Evolutionary conservation across 352 stramenopile genomes (phyloP), one percentile per base, ranked within the genome.

Genomic region (Blastocystis sp.): DNA sequence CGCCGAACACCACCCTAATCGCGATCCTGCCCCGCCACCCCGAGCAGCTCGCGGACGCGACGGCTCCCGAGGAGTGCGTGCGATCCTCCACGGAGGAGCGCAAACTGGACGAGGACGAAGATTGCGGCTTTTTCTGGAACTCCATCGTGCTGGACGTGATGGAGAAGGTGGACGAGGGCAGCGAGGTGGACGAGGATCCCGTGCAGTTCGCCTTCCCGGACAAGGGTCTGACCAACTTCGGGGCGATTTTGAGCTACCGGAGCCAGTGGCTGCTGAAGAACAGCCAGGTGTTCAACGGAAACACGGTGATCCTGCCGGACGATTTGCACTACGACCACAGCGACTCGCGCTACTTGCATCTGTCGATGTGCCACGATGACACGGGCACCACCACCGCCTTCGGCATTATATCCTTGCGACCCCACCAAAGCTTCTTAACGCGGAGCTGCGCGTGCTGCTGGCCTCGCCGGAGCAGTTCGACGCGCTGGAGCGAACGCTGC

Each of bases 41-140:
- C 28, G 19, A 60, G 1, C 9, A 21, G 34, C 14, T 79, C 38
- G 43, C 43, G 43, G 21, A 53, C 48, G 38, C n/a, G 17, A 28
- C 2, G 10, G 28, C 34, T 2, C 45, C 45, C 7, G 11, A 79
- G 11, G 41, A 23, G 21, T 79, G 69, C 56, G 69, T 79, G 5
- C 28, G 21, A 11, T 62, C 69, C 7, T 65, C 45, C 21, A 43
- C 45, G 23, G 38, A 38, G 2, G 43, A 62, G 23, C 38, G 17
- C 7, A 21, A 28, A 64, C 56, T 79, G 43, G 69, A 79, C 52
- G 45, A 45, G 48, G 43, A 79, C 28, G 69, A 62, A 64, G 69
- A 79, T 53, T 79, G 69, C 52, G 69, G 69, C n/a, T 62, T 64
- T 34, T 79, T 79, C 56, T 79, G n/a, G 11, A 79, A 79, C 21